Evolutionary conservation across 1,284 basidiomycete species (phyloP), one percentile per base, ranked within the genome.

Genomic region (Farysia itapuensis): DNA sequence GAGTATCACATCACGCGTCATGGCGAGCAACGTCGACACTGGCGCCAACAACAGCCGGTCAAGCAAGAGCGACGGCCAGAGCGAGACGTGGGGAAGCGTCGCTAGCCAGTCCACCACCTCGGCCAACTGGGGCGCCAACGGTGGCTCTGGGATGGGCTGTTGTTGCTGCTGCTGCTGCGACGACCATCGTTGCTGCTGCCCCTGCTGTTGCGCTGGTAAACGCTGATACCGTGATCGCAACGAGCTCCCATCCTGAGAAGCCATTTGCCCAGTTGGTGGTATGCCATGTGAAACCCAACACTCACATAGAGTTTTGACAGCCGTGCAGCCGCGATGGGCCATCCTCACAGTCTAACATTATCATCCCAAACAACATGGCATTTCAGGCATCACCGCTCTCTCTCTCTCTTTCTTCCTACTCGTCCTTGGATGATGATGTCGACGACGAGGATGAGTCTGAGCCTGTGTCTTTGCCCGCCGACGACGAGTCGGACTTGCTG

Each of bases 1-100:
- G 21, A 64, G 35, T 28, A 74, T 56, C 32, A 74, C 34, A 25
- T 64, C 59, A 24, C 61, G 32, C 8, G 67, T 52, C 21, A 39
- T 39, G 23, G 25, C 19, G 8, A 58, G 28, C 22, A 66, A 39
- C 19, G 50, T 26, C n/a, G 48, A 32, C 8, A 67, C 30, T 15
- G 70, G 70, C 2, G 52, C 58, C 1, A 65, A 35, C 24, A 70
- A 20, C 6, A 66, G 26, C 12, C 43, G 39, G 11, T 64, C 45
- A 2, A 68, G 19, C 3, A 61, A 15, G 28, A 67, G 25, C n/a
- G 47, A 31, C 6, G 67, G 69, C 69, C 69, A 72, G 26, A 52
- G 29, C 14, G 31, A 28, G 21, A 69, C 50, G 15, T 46, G 67
- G 4, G 69, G 69, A 14, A 72, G 40, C 2, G 43, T 30, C n/a